Evolutionary conservation across 192 early-diverging fungal species (phyloP), one percentile per base, ranked within the genome.

Genomic region (Umbelopsis vinacea): DNA sequence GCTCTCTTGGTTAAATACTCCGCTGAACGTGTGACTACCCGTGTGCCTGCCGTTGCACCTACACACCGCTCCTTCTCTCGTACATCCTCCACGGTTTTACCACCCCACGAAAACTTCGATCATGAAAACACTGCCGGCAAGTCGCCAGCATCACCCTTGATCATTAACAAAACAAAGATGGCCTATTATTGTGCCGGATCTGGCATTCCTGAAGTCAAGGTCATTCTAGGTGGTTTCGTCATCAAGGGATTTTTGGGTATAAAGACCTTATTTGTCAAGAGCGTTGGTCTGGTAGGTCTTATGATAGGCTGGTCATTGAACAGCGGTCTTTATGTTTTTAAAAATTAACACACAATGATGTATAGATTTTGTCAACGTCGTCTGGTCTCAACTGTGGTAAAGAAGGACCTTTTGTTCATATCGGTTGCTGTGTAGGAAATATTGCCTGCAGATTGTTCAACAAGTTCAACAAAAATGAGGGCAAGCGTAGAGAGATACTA

Each of bases 171-270:
- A 15, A 85, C 88, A 48, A 91, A 92, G 69, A 83, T 79, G 23
- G 83, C 86, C n/a, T 89, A 88, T 40, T 97, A 96, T 70, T 92
- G 93, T 63, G 94, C 95, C 11, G 96, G 96, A n/a, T 92, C 91
- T n/a, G 96, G 96, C 35, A 92, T 97, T 43, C 91, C 96, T 17
- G 96, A 99, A 82, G 92, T 99, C 67, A 99, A 99, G 77, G 94
- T 93, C 17, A 96, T 97, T 46, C 74, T 97, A 52, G 92, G 96
- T 50, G 96, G 96, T 6, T 98, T 97, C 82, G 92, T 96, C 40
- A 97, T 99, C 71, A 88, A 92, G 35, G 89, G 92, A 45, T 99
- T 98, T 82, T 80, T 99, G 46, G 96, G 95, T 11, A 84, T 92
- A 26, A 89, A 92, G 79, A 98, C 96, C 17, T 82, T 99, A 23